A percentile compares a stretch with the other conserved stretches of the same genome.
Evolutionary conservation across 495 filamentous ascomycete species (phyloP).

Genomic region (Aspergillus conjunctus): DNA sequence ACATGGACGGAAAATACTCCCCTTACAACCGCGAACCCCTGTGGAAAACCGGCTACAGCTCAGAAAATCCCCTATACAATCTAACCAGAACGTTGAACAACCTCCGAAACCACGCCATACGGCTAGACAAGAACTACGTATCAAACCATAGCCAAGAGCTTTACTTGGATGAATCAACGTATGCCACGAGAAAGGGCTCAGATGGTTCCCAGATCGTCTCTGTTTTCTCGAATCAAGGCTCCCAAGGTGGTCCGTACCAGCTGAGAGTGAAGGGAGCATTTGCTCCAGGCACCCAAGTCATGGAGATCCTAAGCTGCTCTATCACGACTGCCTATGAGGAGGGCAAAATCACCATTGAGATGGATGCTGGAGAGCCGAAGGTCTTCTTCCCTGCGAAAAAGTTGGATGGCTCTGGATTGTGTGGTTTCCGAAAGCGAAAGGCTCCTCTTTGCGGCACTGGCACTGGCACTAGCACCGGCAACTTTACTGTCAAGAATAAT

Average conservation of each 20-base stretch:
- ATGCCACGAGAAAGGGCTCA: slow-evolving; percentile 61
- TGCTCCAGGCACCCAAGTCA: slow-evolving; percentile 38
- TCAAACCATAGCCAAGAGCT: slow-evolving; percentile 51
- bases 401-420: slow-evolving; percentile 30
- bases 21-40: slow-evolving; percentile 68
- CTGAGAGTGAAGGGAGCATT: slow-evolving; percentile 44
- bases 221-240: slow-evolving; percentile 58
- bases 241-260: slow-evolving; percentile 39
- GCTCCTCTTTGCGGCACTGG: background rate
- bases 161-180: slow-evolving; percentile 52
- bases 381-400: slow-evolving; percentile 37
- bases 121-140: slow-evolving; percentile 48
- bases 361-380: slow-evolving; percentile 46
- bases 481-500: slow-evolving; percentile 1
- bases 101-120: slow-evolving; percentile 57
- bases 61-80: slow-evolving; percentile 56
- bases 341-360: slow-evolving; percentile 43
- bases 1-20: slow-evolving; percentile 54
- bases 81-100: slow-evolving; percentile 59
- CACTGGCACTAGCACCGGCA: background rate
- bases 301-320: slow-evolving; percentile 52
- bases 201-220: slow-evolving; percentile 53
- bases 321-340: slow-evolving; percentile 29
- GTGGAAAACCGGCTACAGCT: slow-evolving; percentile 63
- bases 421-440: slow-evolving; percentile 20